Conservation (phyloP, 2,329 filamentous ascomycete species). For the Paramyrothecium roridum region DNA sequence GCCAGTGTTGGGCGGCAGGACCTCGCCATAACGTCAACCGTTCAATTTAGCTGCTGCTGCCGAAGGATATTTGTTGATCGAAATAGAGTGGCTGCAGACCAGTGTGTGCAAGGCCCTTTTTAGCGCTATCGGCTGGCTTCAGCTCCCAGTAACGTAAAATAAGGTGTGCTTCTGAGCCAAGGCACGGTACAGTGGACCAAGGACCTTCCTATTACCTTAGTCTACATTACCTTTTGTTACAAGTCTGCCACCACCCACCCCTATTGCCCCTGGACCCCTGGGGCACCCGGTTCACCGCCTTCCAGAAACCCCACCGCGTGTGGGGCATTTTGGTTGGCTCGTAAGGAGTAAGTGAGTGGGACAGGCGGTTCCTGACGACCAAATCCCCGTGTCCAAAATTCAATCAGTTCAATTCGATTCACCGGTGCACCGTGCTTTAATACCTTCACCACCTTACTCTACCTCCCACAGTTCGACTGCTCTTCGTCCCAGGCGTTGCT, state of each 20-base stretch:
- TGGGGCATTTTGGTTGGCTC: neutral
- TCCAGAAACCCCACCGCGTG: neutral
- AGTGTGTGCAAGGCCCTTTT: too few relatives aligned
- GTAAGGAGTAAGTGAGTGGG: neutral
- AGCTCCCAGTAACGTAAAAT: too few relatives aligned
- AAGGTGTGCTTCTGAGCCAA: too few relatives aligned
- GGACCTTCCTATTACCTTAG: neutral
- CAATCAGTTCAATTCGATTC: neutral
- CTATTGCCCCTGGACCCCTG: neutral
- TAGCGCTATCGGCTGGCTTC: too few relatives aligned
- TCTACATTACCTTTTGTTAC: neutral
- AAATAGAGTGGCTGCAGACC: too few relatives aligned
- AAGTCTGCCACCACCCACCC: neutral
- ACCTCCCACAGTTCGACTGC: neutral
- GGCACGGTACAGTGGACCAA: too few relatives aligned
- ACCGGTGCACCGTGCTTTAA: too few relatives aligned
- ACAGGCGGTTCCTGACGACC: neutral
- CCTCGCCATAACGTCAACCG: too few relatives aligned
- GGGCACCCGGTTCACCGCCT: neutral
- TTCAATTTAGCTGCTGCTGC: too few relatives aligned
- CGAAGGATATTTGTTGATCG: too few relatives aligned
- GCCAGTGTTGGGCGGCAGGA: too few relatives aligned
- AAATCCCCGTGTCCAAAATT: neutral
- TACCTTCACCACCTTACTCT: neutral
- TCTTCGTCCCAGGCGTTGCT: neutral